Evolutionary conservation across 2,329 filamentous ascomycete species (phyloP), one percentile per base, ranked within the genome.

Genomic region (Monosporascus sp.): DNA sequence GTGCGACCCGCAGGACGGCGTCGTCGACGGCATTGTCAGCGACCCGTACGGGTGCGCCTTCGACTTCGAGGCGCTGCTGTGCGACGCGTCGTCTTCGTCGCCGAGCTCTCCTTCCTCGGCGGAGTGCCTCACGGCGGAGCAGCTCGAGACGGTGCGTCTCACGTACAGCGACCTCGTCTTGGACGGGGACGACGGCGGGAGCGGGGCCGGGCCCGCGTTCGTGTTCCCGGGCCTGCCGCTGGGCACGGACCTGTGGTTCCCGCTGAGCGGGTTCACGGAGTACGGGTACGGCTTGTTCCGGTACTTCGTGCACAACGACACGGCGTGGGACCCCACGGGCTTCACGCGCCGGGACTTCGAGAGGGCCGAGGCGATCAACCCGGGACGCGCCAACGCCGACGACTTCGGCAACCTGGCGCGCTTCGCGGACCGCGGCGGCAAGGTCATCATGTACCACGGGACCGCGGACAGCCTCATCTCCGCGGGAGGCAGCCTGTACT

Each of bases 401-500:
- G 31, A 55, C 18, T 58, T 74, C 67, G 54, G 72, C 67, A 5
- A 3, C 62, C 69, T 69, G 46, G 66, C 63, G 61, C 64, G 56
- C 39, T 67, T 70, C 49, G 58, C 66, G 41, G 62, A 69, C 5
- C 63, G 65, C 2, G 74, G 74, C 37, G 69, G 68, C 15, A 79
- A 77, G 62, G 62, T 78, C 37, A 57, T 78, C 35, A 73, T 72
- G 50, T 75, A 72, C 55, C 74, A 76, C 53, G 76, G 76, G 18
- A 62, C 66, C 22, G 68, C 70, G 39, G 76, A 78, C 56, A 65
- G 61, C 7, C 63, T 76, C 53, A 76, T 79, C 58, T 65, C 68
- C 8, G 70, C 66, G 2, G 68, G 71, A 15, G 76, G 73, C 59
- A 72, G 70, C 7, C 67, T 71, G 15, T 62, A 72, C 31, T 77